A percentile compares a stretch with the other conserved stretches of the same genome.
phyloP scores from a whole-genome alignment of 371 early-diverging fungal genomes.

The Dichotomocladium elegans region DNA sequence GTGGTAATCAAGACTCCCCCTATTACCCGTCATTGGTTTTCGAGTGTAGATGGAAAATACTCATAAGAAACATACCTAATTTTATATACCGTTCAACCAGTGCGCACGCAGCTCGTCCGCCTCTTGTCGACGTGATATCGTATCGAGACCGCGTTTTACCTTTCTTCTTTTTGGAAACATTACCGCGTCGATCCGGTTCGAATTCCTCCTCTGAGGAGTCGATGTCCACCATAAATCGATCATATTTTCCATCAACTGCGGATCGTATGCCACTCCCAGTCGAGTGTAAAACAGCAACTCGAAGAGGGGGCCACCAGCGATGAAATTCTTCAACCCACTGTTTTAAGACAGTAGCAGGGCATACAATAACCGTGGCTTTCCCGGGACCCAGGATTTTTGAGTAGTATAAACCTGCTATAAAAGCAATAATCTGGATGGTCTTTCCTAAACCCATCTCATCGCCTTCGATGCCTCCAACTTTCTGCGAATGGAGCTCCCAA shows the following conservation, averaged over 20 bases:
- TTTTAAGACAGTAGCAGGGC: conserved; percentile 93
- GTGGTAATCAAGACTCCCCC: conserved; percentile 90
- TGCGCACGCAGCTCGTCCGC: conserved; percentile 30
- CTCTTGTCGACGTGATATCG: conserved; percentile 30
- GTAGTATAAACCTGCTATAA: conserved; percentile 69
- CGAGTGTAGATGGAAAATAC: too few species aligned
- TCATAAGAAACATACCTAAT: conserved; percentile 19
- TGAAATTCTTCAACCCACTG: conserved; percentile 98
- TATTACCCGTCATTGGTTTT: too few species aligned
- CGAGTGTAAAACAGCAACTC: conserved; percentile 85
- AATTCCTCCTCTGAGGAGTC: conserved; percentile 42
- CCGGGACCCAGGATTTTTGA: conserved; percentile 48
- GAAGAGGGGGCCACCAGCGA: conserved; percentile 93
- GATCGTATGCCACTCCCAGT: conserved; percentile 69
- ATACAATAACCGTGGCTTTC: conserved; percentile 76
- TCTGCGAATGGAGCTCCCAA: conserved; percentile 82
- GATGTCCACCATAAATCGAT: conserved; percentile 2
- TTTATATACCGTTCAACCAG: conserved; percentile 31
- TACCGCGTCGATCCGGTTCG: conserved; percentile 27
- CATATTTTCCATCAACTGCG: conserved; percentile 13
- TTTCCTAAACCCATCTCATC: conserved; percentile 99
- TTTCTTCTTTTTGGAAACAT: conserved; percentile 16
- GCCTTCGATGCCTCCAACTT: conserved; percentile 94
- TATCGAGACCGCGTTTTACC: conserved; percentile 17
- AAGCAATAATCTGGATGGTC: conserved; percentile 90